These are phyloP conservation scores for Pachyrhizus erosus DNA, from an alignment of 306 rosid species.

Conservation along the genomic window DNA sequence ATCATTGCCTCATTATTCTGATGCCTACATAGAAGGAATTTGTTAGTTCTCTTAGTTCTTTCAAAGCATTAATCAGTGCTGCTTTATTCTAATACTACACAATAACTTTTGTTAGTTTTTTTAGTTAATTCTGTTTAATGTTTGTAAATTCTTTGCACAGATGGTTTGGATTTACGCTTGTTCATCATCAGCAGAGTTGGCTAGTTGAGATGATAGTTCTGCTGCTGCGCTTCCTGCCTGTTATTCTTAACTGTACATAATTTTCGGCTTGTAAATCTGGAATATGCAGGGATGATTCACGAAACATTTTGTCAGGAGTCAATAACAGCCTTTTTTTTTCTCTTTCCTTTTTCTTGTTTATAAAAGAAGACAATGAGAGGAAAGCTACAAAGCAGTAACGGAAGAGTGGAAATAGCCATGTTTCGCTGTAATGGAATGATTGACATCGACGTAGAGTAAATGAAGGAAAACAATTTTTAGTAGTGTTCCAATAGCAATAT, in stretches of 20 bases:
- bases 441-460: constrained; percentile 15
- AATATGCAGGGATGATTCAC: constrained; percentile 43
- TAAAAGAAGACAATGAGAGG: constrained; percentile 40
- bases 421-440: constrained; percentile 26
- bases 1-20: constrained; percentile 12
- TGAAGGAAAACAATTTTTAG: constrained; percentile 25
- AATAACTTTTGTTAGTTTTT: background rate
- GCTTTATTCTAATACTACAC: background rate
- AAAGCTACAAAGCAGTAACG: constrained; percentile 29
- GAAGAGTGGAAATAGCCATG: constrained; percentile 39
- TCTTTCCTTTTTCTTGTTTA: background rate
- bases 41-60: constrained; percentile 1
- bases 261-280: constrained; percentile 55
- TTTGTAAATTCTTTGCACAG: constrained; percentile 61
- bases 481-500: constrained; percentile 15
- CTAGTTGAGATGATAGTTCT: constrained; percentile 39
- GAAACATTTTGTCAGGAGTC: constrained; percentile 43
- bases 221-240: constrained; percentile 40
- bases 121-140: constrained; percentile 36
- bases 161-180: constrained; percentile 43
- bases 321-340: constrained; percentile 26
- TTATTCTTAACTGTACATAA: constrained; percentile 57
- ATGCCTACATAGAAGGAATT: background rate
- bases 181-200: constrained; percentile 39
- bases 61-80: background rate